Conservation (phyloP, 139 green algal species). For the Micromonas pusilla region DNA sequence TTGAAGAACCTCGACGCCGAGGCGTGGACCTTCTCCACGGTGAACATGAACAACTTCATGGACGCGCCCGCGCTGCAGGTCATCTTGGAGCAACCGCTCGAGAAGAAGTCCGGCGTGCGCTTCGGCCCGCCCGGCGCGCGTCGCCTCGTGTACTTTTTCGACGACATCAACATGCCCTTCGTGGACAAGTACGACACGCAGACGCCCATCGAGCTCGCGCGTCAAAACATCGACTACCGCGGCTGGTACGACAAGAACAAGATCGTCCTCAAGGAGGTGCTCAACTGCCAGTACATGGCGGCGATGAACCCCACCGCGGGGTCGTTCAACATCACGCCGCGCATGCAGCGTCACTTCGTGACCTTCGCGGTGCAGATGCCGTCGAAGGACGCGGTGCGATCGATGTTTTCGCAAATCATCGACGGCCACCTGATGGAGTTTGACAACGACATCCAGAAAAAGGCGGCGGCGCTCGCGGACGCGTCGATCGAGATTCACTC, state of each 20-base stretch:
- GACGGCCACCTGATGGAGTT: slow-evolving; percentile 65
- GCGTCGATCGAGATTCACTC: slow-evolving; percentile 75
- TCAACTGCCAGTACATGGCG: slow-evolving; percentile 76
- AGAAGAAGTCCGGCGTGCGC: slow-evolving; percentile 75
- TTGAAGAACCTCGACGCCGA: slow-evolving; percentile 60
- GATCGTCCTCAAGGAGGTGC: slow-evolving; percentile 84
- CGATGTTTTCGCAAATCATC: slow-evolving; percentile 82
- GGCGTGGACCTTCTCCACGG: slow-evolving; percentile 51
- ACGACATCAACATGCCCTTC: slow-evolving; percentile 78
- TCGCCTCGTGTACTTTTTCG: slow-evolving; percentile 66
- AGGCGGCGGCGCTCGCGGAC: slow-evolving; percentile 66
- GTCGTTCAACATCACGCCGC: slow-evolving; percentile 80
- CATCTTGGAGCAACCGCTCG: slow-evolving; percentile 58
- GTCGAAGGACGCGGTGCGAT: slow-evolving; percentile 55
- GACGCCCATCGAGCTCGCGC: slow-evolving; percentile 73
- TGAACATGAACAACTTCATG: slow-evolving; percentile 67
- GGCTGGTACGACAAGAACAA: slow-evolving; percentile 73
- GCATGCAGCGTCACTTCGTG: slow-evolving; percentile 85
- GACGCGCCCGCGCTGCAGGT: slow-evolving; percentile 56
- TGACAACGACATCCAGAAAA: slow-evolving; percentile 53
- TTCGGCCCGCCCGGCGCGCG: slow-evolving; percentile 70
- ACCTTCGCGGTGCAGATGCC: slow-evolving; percentile 81
- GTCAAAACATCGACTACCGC: slow-evolving; percentile 64
- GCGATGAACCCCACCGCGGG: slow-evolving; percentile 87
- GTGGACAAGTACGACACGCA: slow-evolving; percentile 75